Conservation (phyloP, 2,329 filamentous ascomycete genomes). For the Fusarium keratoplasticum region DNA sequence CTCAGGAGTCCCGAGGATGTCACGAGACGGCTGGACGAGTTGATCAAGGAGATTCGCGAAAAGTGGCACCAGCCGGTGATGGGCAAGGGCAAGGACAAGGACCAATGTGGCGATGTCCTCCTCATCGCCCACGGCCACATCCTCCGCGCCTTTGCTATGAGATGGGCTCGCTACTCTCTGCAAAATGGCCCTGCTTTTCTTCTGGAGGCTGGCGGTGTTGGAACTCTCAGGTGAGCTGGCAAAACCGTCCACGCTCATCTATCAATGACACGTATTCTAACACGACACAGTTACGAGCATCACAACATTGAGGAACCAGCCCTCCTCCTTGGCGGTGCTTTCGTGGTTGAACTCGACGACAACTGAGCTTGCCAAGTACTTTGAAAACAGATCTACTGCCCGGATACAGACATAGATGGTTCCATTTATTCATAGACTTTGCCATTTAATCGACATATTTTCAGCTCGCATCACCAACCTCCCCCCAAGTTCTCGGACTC, state of each 20-base stretch:
- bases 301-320: conserved; percentile 82
- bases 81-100: conserved; percentile 59
- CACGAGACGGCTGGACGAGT: conserved; percentile 75
- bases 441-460: conserved; percentile 24
- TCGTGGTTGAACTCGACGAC: conserved; percentile 60
- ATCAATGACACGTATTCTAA: conserved; percentile 11
- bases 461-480: conserved; percentile 1
- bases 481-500: conserved; percentile 18
- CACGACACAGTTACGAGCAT: conserved; percentile 76
- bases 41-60: conserved; percentile 80
- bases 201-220: conserved; percentile 89
- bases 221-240: conserved; percentile 74
- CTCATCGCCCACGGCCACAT: conserved; percentile 94
- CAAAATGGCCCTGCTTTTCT: conserved; percentile 82
- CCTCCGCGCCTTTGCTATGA: conserved; percentile 85
- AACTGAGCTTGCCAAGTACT: conserved; percentile 5
- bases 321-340: conserved; percentile 80
- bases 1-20: conserved; percentile 77
- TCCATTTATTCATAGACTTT: conserved; percentile 18
- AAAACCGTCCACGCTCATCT: not conserved
- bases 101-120: conserved; percentile 54
- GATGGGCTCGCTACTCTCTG: conserved; percentile 82
- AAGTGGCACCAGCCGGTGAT: conserved; percentile 74
- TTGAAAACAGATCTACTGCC: not conserved
- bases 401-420: not conserved